phyloP scores from a whole-genome alignment of 805 yeast genomes.

The Saturnispora serradocipensis region DNA sequence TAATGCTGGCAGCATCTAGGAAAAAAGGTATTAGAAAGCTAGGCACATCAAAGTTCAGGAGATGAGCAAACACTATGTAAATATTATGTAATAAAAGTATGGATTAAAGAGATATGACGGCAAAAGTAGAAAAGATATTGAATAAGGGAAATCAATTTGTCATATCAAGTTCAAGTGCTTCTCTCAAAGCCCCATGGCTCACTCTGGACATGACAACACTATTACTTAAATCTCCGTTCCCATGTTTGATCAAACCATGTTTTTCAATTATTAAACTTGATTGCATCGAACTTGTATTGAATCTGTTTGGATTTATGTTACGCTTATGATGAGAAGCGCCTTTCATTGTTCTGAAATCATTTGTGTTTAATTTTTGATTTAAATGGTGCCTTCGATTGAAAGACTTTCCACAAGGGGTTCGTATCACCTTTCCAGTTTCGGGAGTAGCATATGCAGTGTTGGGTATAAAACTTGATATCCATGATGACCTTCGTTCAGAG shows the following conservation, averaged over 20 bases:
- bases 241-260: slow-evolving; percentile 37
- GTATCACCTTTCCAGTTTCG: slow-evolving; percentile 25
- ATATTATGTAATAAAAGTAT: not conserved
- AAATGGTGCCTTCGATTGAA: slow-evolving; percentile 1
- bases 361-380: not conserved
- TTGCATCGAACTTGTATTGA: not conserved
- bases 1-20: slow-evolving; percentile 12
- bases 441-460: slow-evolving; percentile 24
- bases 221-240: slow-evolving; percentile 29
- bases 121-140: not conserved
- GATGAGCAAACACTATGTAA: not conserved
- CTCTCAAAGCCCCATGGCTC: slow-evolving; percentile 39
- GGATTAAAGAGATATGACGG: not conserved
- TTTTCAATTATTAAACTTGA: slow-evolving; percentile 35
- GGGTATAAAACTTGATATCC: slow-evolving; percentile 26
- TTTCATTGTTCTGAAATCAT: not conserved
- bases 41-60: slow-evolving; percentile 4
- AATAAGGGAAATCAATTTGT: not conserved
- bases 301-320: not conserved
- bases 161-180: slow-evolving; percentile 31
- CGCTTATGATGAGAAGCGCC: not conserved
- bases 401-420: slow-evolving; percentile 18
- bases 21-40: slow-evolving; percentile 10
- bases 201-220: slow-evolving; percentile 31
- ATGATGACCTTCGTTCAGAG: slow-evolving; percentile 12